Conservation (phyloP, 2,329 filamentous ascomycete genomes). For the Aaosphaeria pasadenensis region DNA sequence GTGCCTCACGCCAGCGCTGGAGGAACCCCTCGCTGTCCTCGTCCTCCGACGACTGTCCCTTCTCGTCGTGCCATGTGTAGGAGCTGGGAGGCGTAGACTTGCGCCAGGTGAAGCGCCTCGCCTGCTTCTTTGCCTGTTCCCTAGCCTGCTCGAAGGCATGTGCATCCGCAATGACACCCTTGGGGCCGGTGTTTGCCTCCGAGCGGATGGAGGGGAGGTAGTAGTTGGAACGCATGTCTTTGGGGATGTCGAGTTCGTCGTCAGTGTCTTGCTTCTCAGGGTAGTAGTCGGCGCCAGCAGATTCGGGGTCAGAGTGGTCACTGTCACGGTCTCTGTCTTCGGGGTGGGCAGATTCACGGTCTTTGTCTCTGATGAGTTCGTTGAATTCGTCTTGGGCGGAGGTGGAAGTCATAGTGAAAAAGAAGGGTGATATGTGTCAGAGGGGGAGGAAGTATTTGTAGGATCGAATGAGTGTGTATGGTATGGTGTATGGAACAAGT, state of each 20-base stretch:
- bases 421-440: slow-evolving; percentile 3
- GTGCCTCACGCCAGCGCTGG: slow-evolving; percentile 76
- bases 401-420: slow-evolving; percentile 41
- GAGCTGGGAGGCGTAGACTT: slow-evolving; percentile 17
- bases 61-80: slow-evolving; percentile 51
- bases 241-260: slow-evolving; percentile 44
- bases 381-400: slow-evolving; percentile 52
- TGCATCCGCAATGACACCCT: slow-evolving; percentile 83
- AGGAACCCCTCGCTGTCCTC: slow-evolving; percentile 79
- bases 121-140: slow-evolving; percentile 49
- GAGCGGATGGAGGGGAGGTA: slow-evolving; percentile 60
- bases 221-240: slow-evolving; percentile 57
- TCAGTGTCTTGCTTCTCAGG: slow-evolving; percentile 58
- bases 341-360: slow-evolving; percentile 42
- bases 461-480: slow-evolving; percentile 3
- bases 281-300: slow-evolving; percentile 52
- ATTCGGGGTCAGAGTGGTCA: slow-evolving; percentile 55
- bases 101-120: slow-evolving; percentile 32
- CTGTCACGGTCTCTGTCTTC: slow-evolving; percentile 50
- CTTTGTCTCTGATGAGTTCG: slow-evolving; percentile 49
- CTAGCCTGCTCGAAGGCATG: slow-evolving; percentile 66
- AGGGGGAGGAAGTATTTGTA: slow-evolving; percentile 24
- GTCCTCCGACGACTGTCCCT: slow-evolving; percentile 42
- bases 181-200: slow-evolving; percentile 74
- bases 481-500: background rate